Base-by-base conservation (phyloP, 768 basidiomycete species). In the Ramaria sp. region DNA sequence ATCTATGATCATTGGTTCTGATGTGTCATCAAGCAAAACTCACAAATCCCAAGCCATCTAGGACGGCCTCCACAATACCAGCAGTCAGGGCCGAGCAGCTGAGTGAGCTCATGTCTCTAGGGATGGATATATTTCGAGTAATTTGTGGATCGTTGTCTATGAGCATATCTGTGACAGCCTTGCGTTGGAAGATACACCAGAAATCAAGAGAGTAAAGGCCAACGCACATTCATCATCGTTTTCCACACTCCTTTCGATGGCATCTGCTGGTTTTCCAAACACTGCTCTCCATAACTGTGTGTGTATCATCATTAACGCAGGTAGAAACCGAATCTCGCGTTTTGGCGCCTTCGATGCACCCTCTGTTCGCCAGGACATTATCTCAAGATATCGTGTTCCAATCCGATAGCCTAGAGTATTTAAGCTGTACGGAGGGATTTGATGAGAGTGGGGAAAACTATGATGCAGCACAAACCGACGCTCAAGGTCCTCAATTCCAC, bases 31-130 rank as follows among this genome's bases (percentile, higher is more conserved):
- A 34, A 17, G 45, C 19, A 30, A 34, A 31, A 81, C 91, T 66
- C 66, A 96, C 94, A 63, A 98, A 92, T 58, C 91, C 90, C 24
- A 95, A 75, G 1, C 92, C 93, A 67, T 97, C 94, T 61, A 97
- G 75, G 15, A 95, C 91, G 11, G 94, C 96, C 71, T 99, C 96
- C 12, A 99, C 95, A 50, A 99, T 84, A 1, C 96, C 96, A 11
- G 96, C 96, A 0, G 92, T 91, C 66, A 95, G 88, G 2, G 96
- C 97, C n/a, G 92, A 96, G 66, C 93, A 97, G 64, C 88, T 94
- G 39, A 99, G 77, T 64, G 88, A 84, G 64, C 84, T 89, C 82
- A 99, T 84, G 67, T 99, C 96, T 63, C 82, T 83, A 20, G 96
- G 96, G 13, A 98, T 88, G 31, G 92, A 91, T 59, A 99, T 91